Evolutionary conservation across 345 rosid species (phyloP), one percentile per base, ranked within the genome.

Genomic region (Dipteronia dyeriana): DNA sequence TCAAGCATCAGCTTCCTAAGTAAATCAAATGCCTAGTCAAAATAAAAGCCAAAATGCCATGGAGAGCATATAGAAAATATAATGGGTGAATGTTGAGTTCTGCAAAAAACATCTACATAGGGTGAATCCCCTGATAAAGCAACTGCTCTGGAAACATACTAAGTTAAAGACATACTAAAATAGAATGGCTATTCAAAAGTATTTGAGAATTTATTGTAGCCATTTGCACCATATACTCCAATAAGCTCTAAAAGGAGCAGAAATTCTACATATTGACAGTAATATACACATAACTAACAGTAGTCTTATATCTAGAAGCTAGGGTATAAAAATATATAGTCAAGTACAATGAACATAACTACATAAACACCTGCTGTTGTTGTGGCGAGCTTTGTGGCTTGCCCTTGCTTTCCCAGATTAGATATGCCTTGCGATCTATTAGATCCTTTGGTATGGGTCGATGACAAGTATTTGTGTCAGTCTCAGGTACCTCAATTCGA

Each of bases 401-500:
- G 79, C 94, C 90, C 78, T 71, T 85, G 45, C 88, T 74, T 65
- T 90, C 88, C 94, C 90, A 90, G 53, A 83, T 86, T 53, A 74
- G 78, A 86, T 79, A 80, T n/a, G 91, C 94, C 74, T 84, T 83
- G 74, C 73, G 75, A 72, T 87, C 88, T 70, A 88, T 81, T 72
- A 87, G 68, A 57, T 85, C 84, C 78, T 81, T 86, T 3, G 90
- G 81, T 79, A 88, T 83, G 25, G 38, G 76, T 51, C 76, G 84
- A 74, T 68, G 29, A 38, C 10, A 60, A 72, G 66, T 59, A 73
- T 31, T 79, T 73, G 82, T 82, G 61, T 85, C 87, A 60, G 66
- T 76, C 85, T 87, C 84, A 45, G 92, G 91, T 41, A 90, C 83
- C 77, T 90, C 86, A 34, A 90, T 81, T 56, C 79, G 84, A 81